Evolutionary conservation across 2,329 filamentous ascomycete genomes (phyloP).

Genomic region (Beauveria asiatica): DNA sequence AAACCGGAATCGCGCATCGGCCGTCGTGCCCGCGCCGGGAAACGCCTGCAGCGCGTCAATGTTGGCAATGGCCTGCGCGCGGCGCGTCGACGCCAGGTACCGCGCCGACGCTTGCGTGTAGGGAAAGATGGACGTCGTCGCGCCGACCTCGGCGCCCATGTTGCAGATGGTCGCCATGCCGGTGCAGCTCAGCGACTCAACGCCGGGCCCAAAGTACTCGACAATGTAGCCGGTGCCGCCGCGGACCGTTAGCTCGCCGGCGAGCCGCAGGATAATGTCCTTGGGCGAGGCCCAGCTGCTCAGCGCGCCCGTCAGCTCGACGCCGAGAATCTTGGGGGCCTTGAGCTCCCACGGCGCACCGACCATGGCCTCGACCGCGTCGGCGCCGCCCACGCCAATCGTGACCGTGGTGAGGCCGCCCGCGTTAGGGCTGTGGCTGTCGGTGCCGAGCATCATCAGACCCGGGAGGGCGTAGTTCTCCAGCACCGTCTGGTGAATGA

Average conservation of each 20-base stretch:
- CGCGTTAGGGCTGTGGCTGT: constrained; percentile 96
- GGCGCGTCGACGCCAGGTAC: constrained; percentile 77
- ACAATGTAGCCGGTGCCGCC: constrained; percentile 93
- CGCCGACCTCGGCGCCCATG: constrained; percentile 80
- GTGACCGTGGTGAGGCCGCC: constrained; percentile 88
- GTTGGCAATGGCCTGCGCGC: constrained; percentile 53
- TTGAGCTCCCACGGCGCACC: constrained; percentile 97
- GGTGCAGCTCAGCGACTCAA: constrained; percentile 80
- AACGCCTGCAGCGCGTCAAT: constrained; percentile 53
- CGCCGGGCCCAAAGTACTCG: constrained; percentile 86
- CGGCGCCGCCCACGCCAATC: constrained; percentile 93
- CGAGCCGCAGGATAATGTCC: constrained; percentile 86
- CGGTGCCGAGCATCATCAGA: constrained; percentile 97
- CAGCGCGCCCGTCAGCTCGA: constrained; percentile 73
- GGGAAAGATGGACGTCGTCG: constrained; percentile 93
- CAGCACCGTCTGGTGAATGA: constrained; percentile 94
- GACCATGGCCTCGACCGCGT: constrained; percentile 93
- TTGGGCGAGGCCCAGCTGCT: constrained; percentile 91
- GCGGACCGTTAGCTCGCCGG: constrained; percentile 81
- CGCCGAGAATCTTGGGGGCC: constrained; percentile 82
- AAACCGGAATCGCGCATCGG: constrained; percentile 53
- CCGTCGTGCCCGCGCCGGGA: constrained; percentile 32
- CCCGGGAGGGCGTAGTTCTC: constrained; percentile 98
- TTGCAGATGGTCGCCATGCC: constrained; percentile 90
- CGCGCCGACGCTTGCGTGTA: constrained; percentile 77